Base-by-base conservation (phyloP, 2,329 filamentous ascomycete species). In the Nothomitra cinnamomea region DNA sequence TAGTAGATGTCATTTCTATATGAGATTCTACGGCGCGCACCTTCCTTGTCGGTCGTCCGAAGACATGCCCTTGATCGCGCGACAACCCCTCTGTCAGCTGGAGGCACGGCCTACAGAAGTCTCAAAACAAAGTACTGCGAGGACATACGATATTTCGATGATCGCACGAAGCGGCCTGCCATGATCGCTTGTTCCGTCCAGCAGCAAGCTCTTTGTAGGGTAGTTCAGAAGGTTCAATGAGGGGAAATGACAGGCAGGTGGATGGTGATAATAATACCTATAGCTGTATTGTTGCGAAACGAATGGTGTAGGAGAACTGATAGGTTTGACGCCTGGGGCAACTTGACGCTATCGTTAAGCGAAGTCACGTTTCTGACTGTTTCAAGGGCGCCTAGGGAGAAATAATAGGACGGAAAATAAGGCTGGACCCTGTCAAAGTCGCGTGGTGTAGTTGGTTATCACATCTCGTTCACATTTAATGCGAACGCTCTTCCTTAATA, bases 11-110 rank as follows among this genome's bases (percentile, higher is more conserved):
- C 13, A 24, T 8, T n/a, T 6, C 17, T 21, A 53, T 48, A 36
- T 40, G 49, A 36, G 45, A 25, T 40, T 41, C 48, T 57, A 54
- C 19, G 50, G 43, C 54, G 52, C 57, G 59, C 69, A 78, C 78
- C 74, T 95, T 95, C 71, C 87, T 83, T 60, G 89, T 94, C 58
- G 87, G 74, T 72, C 94, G 92, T 67, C 92, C 92, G 74, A 95
- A 98, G 73, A 98, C 85, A 77, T 98, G 92, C 76, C 90, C 90
- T 95, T 69, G 54, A 59, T 59, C 43, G 53, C 50, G 57, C 55
- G 58, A 32, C 61, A 63, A 58, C 62, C 61, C 59, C 60, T 61
- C 58, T 59, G 61, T 60, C 59, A 48, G 12, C 22, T 17, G n/a
- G 48, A 41, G 47, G 53, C 24, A 56, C 12, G 12, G 38, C 21